Evolutionary conservation across 2,329 filamentous ascomycete genomes (phyloP).

Genomic region (Graphilbum ipis-grandicollis): DNA sequence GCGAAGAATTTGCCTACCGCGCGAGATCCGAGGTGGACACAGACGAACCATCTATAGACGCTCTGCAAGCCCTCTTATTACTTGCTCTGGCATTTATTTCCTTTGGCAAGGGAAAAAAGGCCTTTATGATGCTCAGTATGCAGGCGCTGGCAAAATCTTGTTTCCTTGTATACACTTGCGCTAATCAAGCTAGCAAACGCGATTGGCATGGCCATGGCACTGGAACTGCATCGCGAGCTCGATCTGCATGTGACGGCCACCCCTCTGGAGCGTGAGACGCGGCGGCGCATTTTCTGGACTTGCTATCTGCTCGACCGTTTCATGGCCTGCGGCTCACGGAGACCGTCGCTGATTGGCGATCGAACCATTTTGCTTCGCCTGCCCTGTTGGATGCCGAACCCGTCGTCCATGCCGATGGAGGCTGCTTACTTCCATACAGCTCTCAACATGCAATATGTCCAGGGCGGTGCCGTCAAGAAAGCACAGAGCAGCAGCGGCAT

Average conservation of each 20-base stretch:
- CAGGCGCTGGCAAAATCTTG: no score
- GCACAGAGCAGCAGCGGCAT: constrained; percentile 61
- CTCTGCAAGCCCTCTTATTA: constrained; percentile 57
- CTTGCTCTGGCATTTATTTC: constrained; percentile 63
- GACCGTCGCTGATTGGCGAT: constrained; percentile 65
- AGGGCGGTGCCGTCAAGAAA: constrained; percentile 45
- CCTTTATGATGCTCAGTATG: constrained; percentile 70
- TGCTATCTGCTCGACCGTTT: constrained; percentile 82
- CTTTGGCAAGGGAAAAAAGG: constrained; percentile 63
- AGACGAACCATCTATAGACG: constrained; percentile 67
- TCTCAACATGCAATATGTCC: constrained; percentile 59
- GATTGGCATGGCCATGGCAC: constrained; percentile 66
- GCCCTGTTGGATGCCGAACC: constrained; percentile 53
- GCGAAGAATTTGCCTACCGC: constrained; percentile 56
- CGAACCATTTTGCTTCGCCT: constrained; percentile 58
- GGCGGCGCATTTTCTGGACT: constrained; percentile 72
- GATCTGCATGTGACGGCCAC: constrained; percentile 44
- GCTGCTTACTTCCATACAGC: constrained; percentile 68
- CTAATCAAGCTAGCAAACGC: constrained; percentile 60
- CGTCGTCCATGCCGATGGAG: constrained; percentile 45
- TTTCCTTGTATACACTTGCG: no score
- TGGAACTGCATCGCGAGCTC: constrained; percentile 65
- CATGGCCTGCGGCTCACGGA: constrained; percentile 61
- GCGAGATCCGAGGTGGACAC: constrained; percentile 55
- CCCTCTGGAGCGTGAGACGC: constrained; percentile 54